A percentile compares a stretch with the other conserved stretches of the same genome.
phyloP scores from a whole-genome alignment of 2,329 filamentous ascomycete genomes.

The Chaetomium globosum region DNA sequence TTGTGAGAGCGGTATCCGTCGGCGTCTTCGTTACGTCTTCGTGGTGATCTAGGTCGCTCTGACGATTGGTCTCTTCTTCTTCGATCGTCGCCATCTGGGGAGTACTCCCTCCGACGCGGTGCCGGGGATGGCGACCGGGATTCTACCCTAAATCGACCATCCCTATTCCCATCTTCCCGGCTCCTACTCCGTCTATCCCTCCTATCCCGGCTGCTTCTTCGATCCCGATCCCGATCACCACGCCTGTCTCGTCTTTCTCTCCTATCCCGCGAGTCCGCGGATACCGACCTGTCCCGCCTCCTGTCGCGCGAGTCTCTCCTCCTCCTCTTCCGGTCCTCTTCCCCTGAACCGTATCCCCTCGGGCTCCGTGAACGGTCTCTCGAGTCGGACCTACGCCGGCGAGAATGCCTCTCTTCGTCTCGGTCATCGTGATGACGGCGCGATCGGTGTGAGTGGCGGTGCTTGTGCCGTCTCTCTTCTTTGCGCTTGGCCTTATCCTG shows the following conservation, averaged over 20 bases:
- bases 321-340: slow-evolving; percentile 34
- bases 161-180: slow-evolving; percentile 15
- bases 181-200: slow-evolving; percentile 31
- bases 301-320: slow-evolving; percentile 39
- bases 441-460: slow-evolving; percentile 46
- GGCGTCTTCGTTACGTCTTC: slow-evolving; percentile 11
- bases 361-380: slow-evolving; percentile 50
- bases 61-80: slow-evolving; percentile 29
- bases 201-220: slow-evolving; percentile 21
- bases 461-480: slow-evolving; percentile 48
- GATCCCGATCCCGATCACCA: slow-evolving; percentile 20
- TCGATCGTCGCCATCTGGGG: slow-evolving; percentile 38
- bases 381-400: slow-evolving; percentile 52
- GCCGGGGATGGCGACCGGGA: slow-evolving; percentile 34
- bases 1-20: slow-evolving; percentile 14
- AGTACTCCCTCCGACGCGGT: slow-evolving; percentile 39
- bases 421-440: slow-evolving; percentile 46
- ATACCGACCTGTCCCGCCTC: slow-evolving; percentile 28
- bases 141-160: slow-evolving; percentile 13
- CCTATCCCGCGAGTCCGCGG: slow-evolving; percentile 23
- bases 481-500: slow-evolving; percentile 43
- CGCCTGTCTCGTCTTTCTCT: slow-evolving; percentile 22
- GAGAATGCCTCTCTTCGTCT: slow-evolving; percentile 46
- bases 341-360: slow-evolving; percentile 40
- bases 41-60: slow-evolving; percentile 20